Percentiles rank a stretch among this genome's conserved stretches.
phyloP scores from a whole-genome alignment of 139 green algal species.

The Chlorella sp. region DNA sequence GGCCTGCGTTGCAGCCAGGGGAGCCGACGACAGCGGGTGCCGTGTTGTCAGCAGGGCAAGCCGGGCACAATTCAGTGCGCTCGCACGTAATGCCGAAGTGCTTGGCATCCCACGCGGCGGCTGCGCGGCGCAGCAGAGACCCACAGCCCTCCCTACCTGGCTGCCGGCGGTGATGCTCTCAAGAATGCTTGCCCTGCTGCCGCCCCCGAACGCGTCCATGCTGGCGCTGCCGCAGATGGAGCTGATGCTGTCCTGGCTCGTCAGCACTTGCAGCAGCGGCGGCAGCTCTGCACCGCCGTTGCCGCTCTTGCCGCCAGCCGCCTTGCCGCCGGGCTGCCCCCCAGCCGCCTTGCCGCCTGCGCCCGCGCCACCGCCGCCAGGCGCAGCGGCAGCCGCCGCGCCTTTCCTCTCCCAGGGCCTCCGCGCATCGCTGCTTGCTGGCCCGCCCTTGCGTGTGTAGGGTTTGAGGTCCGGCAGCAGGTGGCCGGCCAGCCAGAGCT shows the following conservation, averaged over 20 bases:
- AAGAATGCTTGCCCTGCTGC: background rate
- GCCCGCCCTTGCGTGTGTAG: background rate
- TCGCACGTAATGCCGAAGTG: too few relatives aligned
- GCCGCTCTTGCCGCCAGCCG: background rate
- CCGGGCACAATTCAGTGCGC: too few relatives aligned
- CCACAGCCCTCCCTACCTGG: background rate
- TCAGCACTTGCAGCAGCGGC: background rate
- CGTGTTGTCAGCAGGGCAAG: too few relatives aligned
- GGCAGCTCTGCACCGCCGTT: background rate
- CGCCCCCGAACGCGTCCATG: background rate
- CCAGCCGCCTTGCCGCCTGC: background rate
- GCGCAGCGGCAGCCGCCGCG: background rate
- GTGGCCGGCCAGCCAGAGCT: constrained; percentile 63
- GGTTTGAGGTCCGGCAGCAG: constrained; percentile 8
- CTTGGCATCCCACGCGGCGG: too few relatives aligned
- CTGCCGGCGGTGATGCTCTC: background rate
- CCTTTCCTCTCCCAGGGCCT: background rate
- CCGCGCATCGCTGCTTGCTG: too few relatives aligned
- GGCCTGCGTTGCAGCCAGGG: too few relatives aligned
- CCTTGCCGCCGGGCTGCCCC: background rate
- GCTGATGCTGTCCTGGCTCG: background rate
- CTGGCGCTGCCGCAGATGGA: background rate
- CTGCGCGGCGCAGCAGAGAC: too few relatives aligned
- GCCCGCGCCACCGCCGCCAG: background rate
- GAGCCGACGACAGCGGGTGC: too few relatives aligned